Conservation (phyloP, 2,329 filamentous ascomycete species). For the Verticillium isaacii region DNA sequence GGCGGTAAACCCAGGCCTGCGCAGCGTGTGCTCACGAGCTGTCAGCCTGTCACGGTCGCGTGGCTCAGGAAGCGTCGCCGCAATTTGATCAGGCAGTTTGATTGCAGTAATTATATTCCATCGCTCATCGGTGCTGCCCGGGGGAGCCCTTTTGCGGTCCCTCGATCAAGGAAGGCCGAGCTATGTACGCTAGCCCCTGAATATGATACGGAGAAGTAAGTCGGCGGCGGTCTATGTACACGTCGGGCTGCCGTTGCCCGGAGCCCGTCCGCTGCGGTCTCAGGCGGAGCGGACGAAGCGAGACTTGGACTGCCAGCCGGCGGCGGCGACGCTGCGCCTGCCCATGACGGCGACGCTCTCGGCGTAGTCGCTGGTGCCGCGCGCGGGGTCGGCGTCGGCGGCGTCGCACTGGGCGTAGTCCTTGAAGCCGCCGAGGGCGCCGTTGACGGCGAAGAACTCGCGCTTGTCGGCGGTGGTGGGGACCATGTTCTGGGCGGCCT, state of each 20-base stretch:
- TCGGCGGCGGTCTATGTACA: too few relatives aligned
- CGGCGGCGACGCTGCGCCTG: constrained; percentile 9
- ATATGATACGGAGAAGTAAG: too few relatives aligned
- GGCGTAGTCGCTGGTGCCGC: constrained; percentile 35
- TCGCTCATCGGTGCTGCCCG: too few relatives aligned
- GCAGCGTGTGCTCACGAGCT: not conserved
- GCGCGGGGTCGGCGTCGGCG: constrained; percentile 32
- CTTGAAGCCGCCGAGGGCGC: constrained; percentile 24
- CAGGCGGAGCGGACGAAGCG: constrained; percentile 5
- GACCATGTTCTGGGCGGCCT: constrained; percentile 35
- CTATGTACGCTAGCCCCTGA: too few relatives aligned
- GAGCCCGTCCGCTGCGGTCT: too few relatives aligned
- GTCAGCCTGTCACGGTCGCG: not conserved
- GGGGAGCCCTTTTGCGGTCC: too few relatives aligned
- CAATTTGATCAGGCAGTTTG: too few relatives aligned
- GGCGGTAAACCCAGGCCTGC: not conserved
- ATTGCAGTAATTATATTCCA: too few relatives aligned
- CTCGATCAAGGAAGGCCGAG: too few relatives aligned
- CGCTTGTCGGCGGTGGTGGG: constrained; percentile 28
- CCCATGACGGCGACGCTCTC: constrained; percentile 22
- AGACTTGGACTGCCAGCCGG: constrained; percentile 11
- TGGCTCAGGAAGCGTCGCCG: too few relatives aligned
- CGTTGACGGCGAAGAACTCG: constrained; percentile 29
- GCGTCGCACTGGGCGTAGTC: constrained; percentile 23
- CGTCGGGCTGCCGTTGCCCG: too few relatives aligned